Conservation (phyloP, 2,329 filamentous ascomycete species). For the Fusarium haematococcum region DNA sequence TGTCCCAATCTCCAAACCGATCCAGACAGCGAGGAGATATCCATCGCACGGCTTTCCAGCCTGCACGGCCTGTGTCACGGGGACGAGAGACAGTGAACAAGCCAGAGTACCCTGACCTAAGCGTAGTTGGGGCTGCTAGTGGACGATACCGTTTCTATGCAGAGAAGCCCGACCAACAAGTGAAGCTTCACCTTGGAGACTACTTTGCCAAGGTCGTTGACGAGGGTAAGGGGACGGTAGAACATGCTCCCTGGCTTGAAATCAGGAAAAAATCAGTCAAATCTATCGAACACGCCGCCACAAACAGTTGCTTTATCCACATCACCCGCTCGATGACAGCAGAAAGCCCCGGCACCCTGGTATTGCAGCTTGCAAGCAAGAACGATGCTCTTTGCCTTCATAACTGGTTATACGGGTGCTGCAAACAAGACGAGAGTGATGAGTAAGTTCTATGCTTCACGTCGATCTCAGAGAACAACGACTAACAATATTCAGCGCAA, state of each 20-base stretch:
- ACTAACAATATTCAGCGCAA: slow-evolving; percentile 24
- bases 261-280: slow-evolving; percentile 24
- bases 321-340: slow-evolving; percentile 37
- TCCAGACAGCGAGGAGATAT: slow-evolving; percentile 44
- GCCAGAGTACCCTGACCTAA: neutral
- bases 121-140: slow-evolving; percentile 41
- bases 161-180: neutral
- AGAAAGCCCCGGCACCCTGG: slow-evolving; percentile 17
- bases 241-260: slow-evolving; percentile 36
- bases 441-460: slow-evolving; percentile 25
- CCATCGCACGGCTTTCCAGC: slow-evolving; percentile 34
- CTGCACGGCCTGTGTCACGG: neutral
- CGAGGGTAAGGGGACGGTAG: neutral
- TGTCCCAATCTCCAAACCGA: slow-evolving; percentile 4
- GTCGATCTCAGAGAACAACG: neutral
- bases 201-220: slow-evolving; percentile 6
- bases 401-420: slow-evolving; percentile 23
- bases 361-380: slow-evolving; percentile 34
- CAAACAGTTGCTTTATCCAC: slow-evolving; percentile 29
- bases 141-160: slow-evolving; percentile 13
- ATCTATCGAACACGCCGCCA: slow-evolving; percentile 23
- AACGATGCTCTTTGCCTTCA: slow-evolving; percentile 24
- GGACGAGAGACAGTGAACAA: neutral
- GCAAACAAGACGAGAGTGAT: neutral
- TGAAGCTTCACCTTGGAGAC: slow-evolving; percentile 16